These are phyloP conservation scores for Penicillium hordei DNA, from an alignment of 2,329 filamentous ascomycete genomes.

Conservation along the genomic window DNA sequence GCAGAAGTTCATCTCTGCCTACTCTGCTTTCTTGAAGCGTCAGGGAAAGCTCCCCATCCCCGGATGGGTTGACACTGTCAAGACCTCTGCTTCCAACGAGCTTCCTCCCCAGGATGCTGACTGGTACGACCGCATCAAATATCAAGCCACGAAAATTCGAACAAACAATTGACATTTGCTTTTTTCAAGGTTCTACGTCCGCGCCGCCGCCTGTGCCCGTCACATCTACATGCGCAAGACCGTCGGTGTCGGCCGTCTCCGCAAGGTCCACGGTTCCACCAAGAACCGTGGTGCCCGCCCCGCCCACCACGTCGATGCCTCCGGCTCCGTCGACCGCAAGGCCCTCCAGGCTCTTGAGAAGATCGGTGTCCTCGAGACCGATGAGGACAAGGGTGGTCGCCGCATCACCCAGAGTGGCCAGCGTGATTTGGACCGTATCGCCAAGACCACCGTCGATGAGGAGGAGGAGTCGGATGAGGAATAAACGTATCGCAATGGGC, in stretches of 20 bases:
- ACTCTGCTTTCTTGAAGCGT: slow-evolving; percentile 69
- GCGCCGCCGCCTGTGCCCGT: slow-evolving; percentile 90
- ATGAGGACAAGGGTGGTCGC: slow-evolving; percentile 97
- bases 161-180: slow-evolving; percentile 12
- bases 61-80: slow-evolving; percentile 93
- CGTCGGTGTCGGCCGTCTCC: slow-evolving; percentile 94
- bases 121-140: slow-evolving; percentile 68
- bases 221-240: slow-evolving; percentile 99
- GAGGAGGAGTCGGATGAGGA: slow-evolving; percentile 48
- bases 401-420: slow-evolving; percentile 97
- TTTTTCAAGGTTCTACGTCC: slow-evolving; percentile 64
- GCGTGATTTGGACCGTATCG: slow-evolving; percentile 97
- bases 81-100: slow-evolving; percentile 95
- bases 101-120: slow-evolving; percentile 97
- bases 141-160: neutral
- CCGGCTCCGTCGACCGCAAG: slow-evolving; percentile 95
- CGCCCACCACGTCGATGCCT: slow-evolving; percentile 93
- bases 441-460: slow-evolving; percentile 65
- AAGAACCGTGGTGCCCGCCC: slow-evolving; percentile 96
- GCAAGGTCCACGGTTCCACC: slow-evolving; percentile 91
- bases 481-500: slow-evolving; percentile 38
- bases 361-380: slow-evolving; percentile 96
- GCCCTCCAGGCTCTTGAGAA: slow-evolving; percentile 97
- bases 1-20: slow-evolving; percentile 67
- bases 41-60: slow-evolving; percentile 70